These are phyloP conservation scores for Leishmania tarentolae DNA, from an alignment of 208 protist genomes.

Conservation along the genomic window DNA sequence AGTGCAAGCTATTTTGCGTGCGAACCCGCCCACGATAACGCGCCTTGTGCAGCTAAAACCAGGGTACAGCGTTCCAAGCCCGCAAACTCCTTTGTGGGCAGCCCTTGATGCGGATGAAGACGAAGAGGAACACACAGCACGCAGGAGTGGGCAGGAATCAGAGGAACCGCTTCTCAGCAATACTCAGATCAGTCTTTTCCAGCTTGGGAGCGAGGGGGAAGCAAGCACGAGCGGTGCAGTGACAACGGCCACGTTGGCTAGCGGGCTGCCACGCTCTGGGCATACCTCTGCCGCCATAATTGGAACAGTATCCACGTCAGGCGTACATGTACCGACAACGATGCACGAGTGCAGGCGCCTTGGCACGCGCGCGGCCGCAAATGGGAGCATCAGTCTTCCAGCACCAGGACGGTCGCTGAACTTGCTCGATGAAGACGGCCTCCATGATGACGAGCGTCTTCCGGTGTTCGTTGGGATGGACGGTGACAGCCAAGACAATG, in stretches of 20 bases:
- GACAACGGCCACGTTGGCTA: background rate
- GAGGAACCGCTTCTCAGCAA: slow-evolving; percentile 9
- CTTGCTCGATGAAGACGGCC: slow-evolving; percentile 33
- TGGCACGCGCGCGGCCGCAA: slow-evolving; percentile 8
- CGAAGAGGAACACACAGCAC: slow-evolving; percentile 2
- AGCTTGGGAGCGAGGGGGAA: slow-evolving; percentile 22
- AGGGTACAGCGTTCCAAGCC: slow-evolving; percentile 57
- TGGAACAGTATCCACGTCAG: background rate
- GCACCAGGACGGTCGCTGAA: slow-evolving; percentile 27
- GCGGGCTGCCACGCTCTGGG: background rate
- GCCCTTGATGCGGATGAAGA: slow-evolving; percentile 30
- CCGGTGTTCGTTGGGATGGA: slow-evolving; percentile 23
- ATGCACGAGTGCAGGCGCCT: slow-evolving; percentile 23
- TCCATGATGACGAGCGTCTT: slow-evolving; percentile 26
- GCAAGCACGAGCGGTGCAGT: background rate
- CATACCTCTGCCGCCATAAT: background rate
- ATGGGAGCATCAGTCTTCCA: slow-evolving; percentile 21
- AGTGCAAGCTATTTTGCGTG: slow-evolving; percentile 39
- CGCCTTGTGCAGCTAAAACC: slow-evolving; percentile 40
- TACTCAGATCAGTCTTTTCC: slow-evolving; percentile 34
- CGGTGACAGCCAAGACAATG: background rate
- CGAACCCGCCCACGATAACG: slow-evolving; percentile 66
- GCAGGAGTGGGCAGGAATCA: background rate
- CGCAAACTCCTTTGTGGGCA: slow-evolving; percentile 63
- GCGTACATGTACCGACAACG: background rate